Conservation (phyloP, 2,329 filamentous ascomycete species). For the Drechslera avenae region DNA sequence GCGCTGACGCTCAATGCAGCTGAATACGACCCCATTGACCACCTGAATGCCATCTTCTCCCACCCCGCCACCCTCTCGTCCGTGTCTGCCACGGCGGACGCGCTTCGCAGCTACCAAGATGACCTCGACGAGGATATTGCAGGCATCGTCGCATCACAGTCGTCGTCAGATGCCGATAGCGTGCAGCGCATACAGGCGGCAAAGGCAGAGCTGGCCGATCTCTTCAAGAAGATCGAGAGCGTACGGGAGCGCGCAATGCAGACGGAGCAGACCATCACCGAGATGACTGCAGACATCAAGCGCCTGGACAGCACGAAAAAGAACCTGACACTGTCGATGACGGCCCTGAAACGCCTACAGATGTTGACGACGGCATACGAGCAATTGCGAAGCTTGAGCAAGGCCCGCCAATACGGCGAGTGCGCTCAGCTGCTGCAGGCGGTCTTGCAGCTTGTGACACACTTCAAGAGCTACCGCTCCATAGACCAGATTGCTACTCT, state of each 20-base stretch:
- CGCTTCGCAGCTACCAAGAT: slow-evolving; percentile 77
- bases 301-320: slow-evolving; percentile 93
- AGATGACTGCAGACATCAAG: slow-evolving; percentile 99
- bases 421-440: slow-evolving; percentile 93
- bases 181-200: slow-evolving; percentile 90
- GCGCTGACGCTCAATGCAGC: slow-evolving; percentile 53
- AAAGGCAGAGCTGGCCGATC: slow-evolving; percentile 83
- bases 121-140: slow-evolving; percentile 80
- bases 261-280: slow-evolving; percentile 94
- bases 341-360: slow-evolving; percentile 91
- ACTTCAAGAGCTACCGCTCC: slow-evolving; percentile 97
- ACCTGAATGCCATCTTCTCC: slow-evolving; percentile 92
- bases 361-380: slow-evolving; percentile 99
- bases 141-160: slow-evolving; percentile 73
- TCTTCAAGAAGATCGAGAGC: slow-evolving; percentile 94
- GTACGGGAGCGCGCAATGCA: slow-evolving; percentile 86
- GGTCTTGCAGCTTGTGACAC: slow-evolving; percentile 95
- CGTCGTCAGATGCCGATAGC: slow-evolving; percentile 83
- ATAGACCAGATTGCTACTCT: slow-evolving; percentile 97
- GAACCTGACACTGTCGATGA: slow-evolving; percentile 97
- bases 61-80: slow-evolving; percentile 84
- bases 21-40: slow-evolving; percentile 90
- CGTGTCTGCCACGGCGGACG: slow-evolving; percentile 73
- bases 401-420: slow-evolving; percentile 88
- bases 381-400: slow-evolving; percentile 81